Evolutionary conservation across 768 basidiomycete species (phyloP).

Genomic region (Russula compacta): DNA sequence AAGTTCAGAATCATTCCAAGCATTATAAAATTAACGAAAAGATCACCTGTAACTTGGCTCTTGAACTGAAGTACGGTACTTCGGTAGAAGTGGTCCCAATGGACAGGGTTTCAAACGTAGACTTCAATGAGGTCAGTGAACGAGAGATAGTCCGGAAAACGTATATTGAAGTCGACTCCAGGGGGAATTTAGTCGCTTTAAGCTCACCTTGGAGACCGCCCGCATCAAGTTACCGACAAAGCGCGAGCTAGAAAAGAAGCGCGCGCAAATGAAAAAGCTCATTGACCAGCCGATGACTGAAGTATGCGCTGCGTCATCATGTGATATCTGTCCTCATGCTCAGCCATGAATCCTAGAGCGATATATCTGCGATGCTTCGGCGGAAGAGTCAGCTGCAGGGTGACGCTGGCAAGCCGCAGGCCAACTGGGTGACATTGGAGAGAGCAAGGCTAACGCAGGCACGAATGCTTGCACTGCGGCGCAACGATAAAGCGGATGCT

Average conservation of each 20-base stretch:
- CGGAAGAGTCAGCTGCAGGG: slow-evolving; percentile 41
- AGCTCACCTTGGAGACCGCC: slow-evolving; percentile 36
- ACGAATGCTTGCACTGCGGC: slow-evolving; percentile 63
- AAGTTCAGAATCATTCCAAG: slow-evolving; percentile 46
- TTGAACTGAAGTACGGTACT: slow-evolving; percentile 74
- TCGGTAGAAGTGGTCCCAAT: slow-evolving; percentile 54
- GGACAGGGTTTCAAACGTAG: slow-evolving; percentile 79
- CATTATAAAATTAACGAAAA: slow-evolving; percentile 66
- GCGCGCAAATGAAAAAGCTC: slow-evolving; percentile 49
- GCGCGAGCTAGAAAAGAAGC: slow-evolving; percentile 56
- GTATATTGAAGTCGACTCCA: slow-evolving; percentile 24
- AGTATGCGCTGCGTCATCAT: slow-evolving; percentile 30
- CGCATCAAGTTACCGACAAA: slow-evolving; percentile 60
- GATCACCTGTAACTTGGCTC: slow-evolving; percentile 45
- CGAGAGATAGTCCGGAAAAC: background rate
- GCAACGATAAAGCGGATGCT: slow-evolving; percentile 61
- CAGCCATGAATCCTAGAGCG: slow-evolving; percentile 43
- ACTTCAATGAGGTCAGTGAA: slow-evolving; percentile 49
- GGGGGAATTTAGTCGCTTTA: slow-evolving; percentile 67
- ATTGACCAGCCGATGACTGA: slow-evolving; percentile 64
- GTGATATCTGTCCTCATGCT: background rate
- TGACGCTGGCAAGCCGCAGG: slow-evolving; percentile 25
- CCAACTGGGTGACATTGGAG: slow-evolving; percentile 41
- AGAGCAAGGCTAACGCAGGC: slow-evolving; percentile 59
- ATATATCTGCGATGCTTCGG: slow-evolving; percentile 69